These are phyloP conservation scores for Planoprotostelium fungivorum DNA, from an alignment of 78 protist species.

Conservation along the genomic window DNA sequence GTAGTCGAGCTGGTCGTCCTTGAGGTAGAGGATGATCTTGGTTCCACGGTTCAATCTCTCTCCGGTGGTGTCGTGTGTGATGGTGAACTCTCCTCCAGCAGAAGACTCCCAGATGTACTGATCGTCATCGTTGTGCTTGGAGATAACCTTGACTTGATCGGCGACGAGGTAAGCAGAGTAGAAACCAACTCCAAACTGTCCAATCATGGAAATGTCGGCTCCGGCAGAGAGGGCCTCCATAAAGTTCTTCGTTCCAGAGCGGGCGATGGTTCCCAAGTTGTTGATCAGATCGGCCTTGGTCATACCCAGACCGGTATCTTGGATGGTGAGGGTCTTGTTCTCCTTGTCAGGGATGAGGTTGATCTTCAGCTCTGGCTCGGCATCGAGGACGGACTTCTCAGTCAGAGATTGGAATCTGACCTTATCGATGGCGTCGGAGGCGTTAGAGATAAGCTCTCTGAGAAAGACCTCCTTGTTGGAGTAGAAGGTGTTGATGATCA, in stretches of 20 bases:
- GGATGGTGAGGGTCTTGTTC: slow-evolving; percentile 86
- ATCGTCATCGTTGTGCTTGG: slow-evolving; percentile 99
- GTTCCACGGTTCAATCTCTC: slow-evolving; percentile 96
- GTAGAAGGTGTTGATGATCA: slow-evolving; percentile 99
- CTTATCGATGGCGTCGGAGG: slow-evolving; percentile 95
- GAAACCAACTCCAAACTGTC: slow-evolving; percentile 99
- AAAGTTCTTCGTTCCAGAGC: slow-evolving; percentile 97
- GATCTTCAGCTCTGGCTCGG: slow-evolving; percentile 90
- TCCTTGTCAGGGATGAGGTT: slow-evolving; percentile 89
- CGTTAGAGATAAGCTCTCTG: slow-evolving; percentile 98
- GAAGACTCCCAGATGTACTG: slow-evolving; percentile 97
- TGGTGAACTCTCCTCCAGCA: slow-evolving; percentile 98
- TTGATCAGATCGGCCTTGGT: slow-evolving; percentile 97
- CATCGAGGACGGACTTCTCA: slow-evolving; percentile 86
- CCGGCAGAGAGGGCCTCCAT: slow-evolving; percentile 96
- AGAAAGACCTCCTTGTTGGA: slow-evolving; percentile 98
- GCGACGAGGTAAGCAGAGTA: slow-evolving; percentile 99
- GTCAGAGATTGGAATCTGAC: slow-evolving; percentile 92
- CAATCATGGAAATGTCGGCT: slow-evolving; percentile 97
- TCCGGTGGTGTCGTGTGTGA: slow-evolving; percentile 65
- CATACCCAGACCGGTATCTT: slow-evolving; percentile 99
- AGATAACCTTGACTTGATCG: slow-evolving; percentile 91
- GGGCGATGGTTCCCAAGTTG: slow-evolving; percentile 99
- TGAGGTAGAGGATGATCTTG: slow-evolving; percentile 87
- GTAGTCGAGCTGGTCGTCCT: slow-evolving; percentile 98